A percentile compares a stretch with the other conserved stretches of the same genome.
Evolutionary conservation across 495 filamentous ascomycete genomes (phyloP).

Genomic region (Staphylotrichum longicolle): DNA sequence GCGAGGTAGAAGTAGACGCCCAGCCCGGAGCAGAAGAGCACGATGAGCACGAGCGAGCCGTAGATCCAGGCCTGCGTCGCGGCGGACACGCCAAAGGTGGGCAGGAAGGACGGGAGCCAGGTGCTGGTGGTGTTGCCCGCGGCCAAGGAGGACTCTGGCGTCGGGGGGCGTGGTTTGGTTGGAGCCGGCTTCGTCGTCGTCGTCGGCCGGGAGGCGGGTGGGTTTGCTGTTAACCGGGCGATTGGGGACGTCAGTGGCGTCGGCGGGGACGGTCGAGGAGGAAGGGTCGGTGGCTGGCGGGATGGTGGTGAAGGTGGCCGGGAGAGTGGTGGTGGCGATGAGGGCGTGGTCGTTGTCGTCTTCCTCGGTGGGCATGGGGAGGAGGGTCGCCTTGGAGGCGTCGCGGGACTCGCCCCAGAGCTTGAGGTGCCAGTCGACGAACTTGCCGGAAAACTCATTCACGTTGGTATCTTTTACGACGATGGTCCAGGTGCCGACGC

Average conservation of each 20-base stretch:
- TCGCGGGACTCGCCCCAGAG: conserved; percentile 90
- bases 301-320: conserved; percentile 42
- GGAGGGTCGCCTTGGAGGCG: conserved; percentile 60
- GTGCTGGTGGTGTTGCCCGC: conserved; percentile 45
- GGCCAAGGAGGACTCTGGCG: conserved; percentile 25
- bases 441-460: conserved; percentile 72
- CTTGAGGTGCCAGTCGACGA: conserved; percentile 90
- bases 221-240: conserved; percentile 65
- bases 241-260: conserved; percentile 72
- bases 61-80: conserved; percentile 95
- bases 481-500: conserved; percentile 84
- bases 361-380: conserved; percentile 80
- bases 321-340: conserved; percentile 43
- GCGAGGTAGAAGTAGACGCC: conserved; percentile 77
- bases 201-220: neutral
- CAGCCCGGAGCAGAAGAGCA: conserved; percentile 77
- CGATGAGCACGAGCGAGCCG: conserved; percentile 75
- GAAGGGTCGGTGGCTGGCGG: conserved; percentile 34
- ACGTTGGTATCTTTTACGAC: conserved; percentile 81
- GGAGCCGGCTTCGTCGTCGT: conserved; percentile 29
- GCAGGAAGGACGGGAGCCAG: conserved; percentile 82
- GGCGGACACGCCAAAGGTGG: conserved; percentile 90
- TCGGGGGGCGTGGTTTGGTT: conserved; percentile 37
- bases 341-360: conserved; percentile 78
- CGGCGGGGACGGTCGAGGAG: conserved; percentile 50